A percentile compares a stretch with the other conserved stretches of the same genome.
phyloP scores from a whole-genome alignment of 148 eudicot species.

The Pouteria glomerata region DNA sequence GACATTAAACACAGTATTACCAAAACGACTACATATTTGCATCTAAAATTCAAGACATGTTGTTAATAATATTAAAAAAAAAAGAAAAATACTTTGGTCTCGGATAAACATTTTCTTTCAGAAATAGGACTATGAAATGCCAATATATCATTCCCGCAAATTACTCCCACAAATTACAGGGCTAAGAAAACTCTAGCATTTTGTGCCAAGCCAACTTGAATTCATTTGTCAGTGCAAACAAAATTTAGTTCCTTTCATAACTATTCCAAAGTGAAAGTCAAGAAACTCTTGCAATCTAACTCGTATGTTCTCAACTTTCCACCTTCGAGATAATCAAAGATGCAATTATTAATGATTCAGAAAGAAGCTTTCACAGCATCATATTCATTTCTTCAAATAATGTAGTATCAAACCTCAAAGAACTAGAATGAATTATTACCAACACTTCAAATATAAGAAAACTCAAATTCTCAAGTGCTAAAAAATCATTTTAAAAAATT shows the following conservation, averaged over 20 bases:
- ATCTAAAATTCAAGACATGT: too few species aligned
- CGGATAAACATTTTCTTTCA: too few species aligned
- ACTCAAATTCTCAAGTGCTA: not conserved
- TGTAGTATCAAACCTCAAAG: not conserved
- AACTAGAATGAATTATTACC: not conserved
- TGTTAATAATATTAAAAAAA: too few species aligned
- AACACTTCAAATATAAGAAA: not conserved
- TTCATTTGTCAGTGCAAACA: not conserved
- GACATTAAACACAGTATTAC: not conserved
- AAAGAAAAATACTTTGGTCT: too few species aligned
- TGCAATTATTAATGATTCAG: not conserved
- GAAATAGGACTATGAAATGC: too few species aligned
- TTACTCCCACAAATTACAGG: not conserved
- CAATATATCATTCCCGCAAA: too few species aligned
- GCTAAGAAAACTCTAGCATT: not conserved
- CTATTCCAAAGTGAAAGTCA: too few species aligned
- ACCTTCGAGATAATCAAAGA: not conserved
- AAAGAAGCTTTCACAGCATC: not conserved
- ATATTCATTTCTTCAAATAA: not conserved
- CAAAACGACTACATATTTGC: not conserved
- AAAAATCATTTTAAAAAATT: not conserved
- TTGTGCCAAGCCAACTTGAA: not conserved
- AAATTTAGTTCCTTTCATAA: not conserved
- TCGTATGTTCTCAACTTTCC: not conserved
- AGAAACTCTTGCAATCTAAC: not conserved